These are phyloP conservation scores for Rhytidhysteron rufulum DNA, from an alignment of 2,329 filamentous ascomycete species.

Conservation along the genomic window DNA sequence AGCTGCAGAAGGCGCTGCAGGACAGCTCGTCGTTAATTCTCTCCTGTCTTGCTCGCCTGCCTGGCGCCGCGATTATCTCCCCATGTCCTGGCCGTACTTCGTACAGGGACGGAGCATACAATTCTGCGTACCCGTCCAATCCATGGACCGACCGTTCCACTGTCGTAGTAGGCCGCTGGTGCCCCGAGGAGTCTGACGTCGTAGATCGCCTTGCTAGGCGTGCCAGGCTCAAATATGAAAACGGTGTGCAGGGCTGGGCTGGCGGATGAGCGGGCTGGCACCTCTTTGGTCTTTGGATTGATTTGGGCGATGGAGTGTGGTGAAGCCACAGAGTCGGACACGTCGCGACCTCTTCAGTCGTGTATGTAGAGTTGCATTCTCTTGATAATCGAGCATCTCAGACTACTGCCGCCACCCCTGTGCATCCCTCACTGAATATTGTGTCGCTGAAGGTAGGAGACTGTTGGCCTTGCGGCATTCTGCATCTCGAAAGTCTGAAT, in stretches of 20 bases:
- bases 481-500: slow-evolving; percentile 19
- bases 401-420: no score
- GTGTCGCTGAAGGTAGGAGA: slow-evolving; percentile 1
- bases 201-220: slow-evolving; percentile 3
- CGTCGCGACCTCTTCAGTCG: slow-evolving; percentile 1
- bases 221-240: slow-evolving; percentile 1
- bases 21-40: background rate
- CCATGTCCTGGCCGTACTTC: background rate
- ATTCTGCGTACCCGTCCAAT: background rate
- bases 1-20: background rate
- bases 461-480: slow-evolving; percentile 9
- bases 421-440: no score
- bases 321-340: no score
- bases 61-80: no score
- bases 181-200: slow-evolving; percentile 7
- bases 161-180: slow-evolving; percentile 1
- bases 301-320: no score
- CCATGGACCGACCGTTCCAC: background rate
- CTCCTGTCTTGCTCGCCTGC: no score
- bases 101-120: background rate
- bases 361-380: no score
- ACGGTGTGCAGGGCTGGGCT: slow-evolving; percentile 12
- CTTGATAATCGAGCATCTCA: no score
- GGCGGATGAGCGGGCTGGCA: slow-evolving; percentile 17
- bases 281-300: slow-evolving; percentile 11